These are phyloP conservation scores for Aspergillus taichungensis DNA, from an alignment of 495 filamentous ascomycete genomes.

Conservation along the genomic window DNA sequence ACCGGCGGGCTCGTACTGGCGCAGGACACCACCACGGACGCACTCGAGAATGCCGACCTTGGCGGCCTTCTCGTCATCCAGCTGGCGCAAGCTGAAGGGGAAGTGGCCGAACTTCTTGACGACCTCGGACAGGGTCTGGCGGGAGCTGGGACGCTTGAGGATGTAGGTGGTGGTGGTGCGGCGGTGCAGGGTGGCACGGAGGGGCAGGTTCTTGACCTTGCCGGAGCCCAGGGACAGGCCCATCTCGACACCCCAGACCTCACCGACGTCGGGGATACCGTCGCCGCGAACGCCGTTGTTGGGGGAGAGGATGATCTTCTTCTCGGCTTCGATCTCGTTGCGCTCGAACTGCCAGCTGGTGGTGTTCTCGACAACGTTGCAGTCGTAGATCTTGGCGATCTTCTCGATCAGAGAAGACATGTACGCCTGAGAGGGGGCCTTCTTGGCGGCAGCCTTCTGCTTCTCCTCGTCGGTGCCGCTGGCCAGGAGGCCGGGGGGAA, in stretches of 20 bases:
- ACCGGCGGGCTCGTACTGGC: conserved; percentile 91
- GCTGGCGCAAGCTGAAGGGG: conserved; percentile 93
- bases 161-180: conserved; percentile 83
- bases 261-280: conserved; percentile 79
- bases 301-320: conserved; percentile 93
- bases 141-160: conserved; percentile 85
- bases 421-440: conserved; percentile 69
- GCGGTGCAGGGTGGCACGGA: conserved; percentile 84
- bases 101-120: conserved; percentile 95
- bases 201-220: conserved; percentile 84
- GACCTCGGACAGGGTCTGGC: conserved; percentile 83
- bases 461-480: conserved; percentile 87
- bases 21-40: conserved; percentile 79
- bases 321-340: conserved; percentile 95
- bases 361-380: conserved; percentile 92
- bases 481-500: conserved; percentile 77
- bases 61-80: conserved; percentile 91
- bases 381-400: conserved; percentile 81
- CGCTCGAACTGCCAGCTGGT: conserved; percentile 92
- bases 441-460: conserved; percentile 76
- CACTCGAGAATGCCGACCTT: conserved; percentile 96
- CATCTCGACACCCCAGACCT: conserved; percentile 97
- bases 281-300: conserved; percentile 83
- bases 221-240: conserved; percentile 84
- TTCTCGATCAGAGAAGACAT: conserved; percentile 85